A percentile compares a stretch with the other conserved stretches of the same genome.
Conservation (phyloP, 257 asterid genomes). For the Solanum piurae region DNA sequence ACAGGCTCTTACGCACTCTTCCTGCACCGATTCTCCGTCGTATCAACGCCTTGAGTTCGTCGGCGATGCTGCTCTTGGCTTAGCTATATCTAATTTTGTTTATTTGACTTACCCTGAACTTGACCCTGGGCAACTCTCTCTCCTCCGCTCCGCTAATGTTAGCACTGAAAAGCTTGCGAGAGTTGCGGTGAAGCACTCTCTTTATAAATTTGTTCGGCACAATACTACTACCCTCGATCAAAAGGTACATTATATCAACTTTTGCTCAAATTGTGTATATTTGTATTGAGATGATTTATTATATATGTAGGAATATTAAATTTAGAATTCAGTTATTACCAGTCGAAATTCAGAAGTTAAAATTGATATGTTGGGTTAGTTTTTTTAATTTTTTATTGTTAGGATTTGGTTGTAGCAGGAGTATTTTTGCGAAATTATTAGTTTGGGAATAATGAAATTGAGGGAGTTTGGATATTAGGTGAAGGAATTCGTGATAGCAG, state of each 20-base stretch:
- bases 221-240: conserved; percentile 35
- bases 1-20: conserved; percentile 72
- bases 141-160: conserved; percentile 58
- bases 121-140: conserved; percentile 62
- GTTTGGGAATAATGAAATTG: background rate
- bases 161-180: conserved; percentile 90
- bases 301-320: no score
- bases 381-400: background rate
- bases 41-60: conserved; percentile 81
- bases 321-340: background rate
- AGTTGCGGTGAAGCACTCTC: conserved; percentile 50
- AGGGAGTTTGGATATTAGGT: conserved; percentile 32
- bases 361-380: background rate
- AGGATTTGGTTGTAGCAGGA: background rate
- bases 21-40: conserved; percentile 42
- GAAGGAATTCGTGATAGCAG: conserved; percentile 42
- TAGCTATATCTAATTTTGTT: conserved; percentile 39
- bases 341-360: background rate
- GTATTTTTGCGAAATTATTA: background rate
- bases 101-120: conserved; percentile 38
- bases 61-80: conserved; percentile 67
- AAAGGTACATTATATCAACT: conserved; percentile 22
- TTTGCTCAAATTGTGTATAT: no score
- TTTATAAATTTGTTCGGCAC: conserved; percentile 54
- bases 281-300: no score